These are phyloP conservation scores for Pestalotiopsis sp. DNA, from an alignment of 2,329 filamentous ascomycete species.

Conservation along the genomic window DNA sequence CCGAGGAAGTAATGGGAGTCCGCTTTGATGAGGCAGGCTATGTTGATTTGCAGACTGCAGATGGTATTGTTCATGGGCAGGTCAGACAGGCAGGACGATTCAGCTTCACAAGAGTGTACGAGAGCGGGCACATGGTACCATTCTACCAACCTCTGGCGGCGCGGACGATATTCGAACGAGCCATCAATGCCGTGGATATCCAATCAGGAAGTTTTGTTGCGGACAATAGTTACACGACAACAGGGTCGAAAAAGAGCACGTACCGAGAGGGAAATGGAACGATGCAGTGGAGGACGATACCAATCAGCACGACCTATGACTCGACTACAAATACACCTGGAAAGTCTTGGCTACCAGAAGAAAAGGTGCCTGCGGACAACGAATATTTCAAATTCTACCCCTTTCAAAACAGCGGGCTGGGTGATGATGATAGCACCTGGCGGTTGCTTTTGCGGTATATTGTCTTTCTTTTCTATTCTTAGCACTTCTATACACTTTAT, in stretches of 20 bases:
- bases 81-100: conserved; percentile 54
- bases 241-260: conserved; percentile 42
- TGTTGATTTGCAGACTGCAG: conserved; percentile 43
- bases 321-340: conserved; percentile 31
- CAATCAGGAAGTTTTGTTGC: conserved; percentile 43
- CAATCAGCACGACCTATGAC: conserved; percentile 36
- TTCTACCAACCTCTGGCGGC: conserved; percentile 57
- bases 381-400: conserved; percentile 5
- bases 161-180: conserved; percentile 52
- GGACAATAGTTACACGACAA: conserved; percentile 35
- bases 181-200: conserved; percentile 50
- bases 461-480: conserved; percentile 2
- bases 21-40: conserved; percentile 49
- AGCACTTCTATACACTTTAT: not conserved
- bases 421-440: not conserved
- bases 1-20: conserved; percentile 37
- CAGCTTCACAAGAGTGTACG: conserved; percentile 50
- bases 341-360: conserved; percentile 22
- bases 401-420: not conserved
- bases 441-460: not conserved
- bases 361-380: not conserved
- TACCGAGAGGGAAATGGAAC: conserved; percentile 46
- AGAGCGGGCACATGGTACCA: conserved; percentile 46
- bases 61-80: conserved; percentile 52
- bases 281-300: conserved; percentile 35